Evolutionary conservation across 768 basidiomycete genomes (phyloP), one percentile per base, ranked within the genome.

Genomic region (Gautieria morchelliformis): DNA sequence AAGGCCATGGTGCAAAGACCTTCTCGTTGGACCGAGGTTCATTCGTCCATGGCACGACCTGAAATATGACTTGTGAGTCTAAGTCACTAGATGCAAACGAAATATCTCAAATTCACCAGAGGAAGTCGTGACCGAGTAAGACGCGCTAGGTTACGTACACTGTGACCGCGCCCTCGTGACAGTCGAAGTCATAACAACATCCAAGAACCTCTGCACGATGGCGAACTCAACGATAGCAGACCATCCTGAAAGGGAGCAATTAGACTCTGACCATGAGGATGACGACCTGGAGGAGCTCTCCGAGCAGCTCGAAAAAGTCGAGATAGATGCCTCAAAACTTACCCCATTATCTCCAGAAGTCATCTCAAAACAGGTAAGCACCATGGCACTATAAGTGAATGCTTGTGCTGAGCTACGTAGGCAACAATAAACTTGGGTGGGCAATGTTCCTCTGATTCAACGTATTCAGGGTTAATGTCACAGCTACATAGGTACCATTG

Each of bases 371-470:
- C 89, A 92, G 75, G 90, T 89, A 63, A 65, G 84, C 59, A 52
- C 51, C 52, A 22, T 24, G 51, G 12, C n/a, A 8, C 14, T 22
- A 15, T n/a, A 49, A 15, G 22, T 49, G 27, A 49, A 17, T 30
- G 11, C 48, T 49, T 24, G 53, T 61, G 12, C 41, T 22, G 20
- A 41, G 52, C 37, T 33, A n/a, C 27, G 51, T 69, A 96, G 88
- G 95, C 94, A 30, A 97, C 95, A 14, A 94, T 95, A 63, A 93
- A 94, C 73, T 74, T 93, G 65, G 93, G 93, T 93, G 59, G 45
- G 65, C 46, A n/a, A 48, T 53, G 46, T 33, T 35, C 14, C 32
- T 4, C 56, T 52, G 20, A 37, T 15, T 35, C 35, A 9, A 45
- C 22, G 11, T 47, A 9, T 32, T 19, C 7, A 20, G 9, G 19